phyloP scores from a whole-genome alignment of 2,329 filamentous ascomycete species.

The Aspergillus persii region DNA sequence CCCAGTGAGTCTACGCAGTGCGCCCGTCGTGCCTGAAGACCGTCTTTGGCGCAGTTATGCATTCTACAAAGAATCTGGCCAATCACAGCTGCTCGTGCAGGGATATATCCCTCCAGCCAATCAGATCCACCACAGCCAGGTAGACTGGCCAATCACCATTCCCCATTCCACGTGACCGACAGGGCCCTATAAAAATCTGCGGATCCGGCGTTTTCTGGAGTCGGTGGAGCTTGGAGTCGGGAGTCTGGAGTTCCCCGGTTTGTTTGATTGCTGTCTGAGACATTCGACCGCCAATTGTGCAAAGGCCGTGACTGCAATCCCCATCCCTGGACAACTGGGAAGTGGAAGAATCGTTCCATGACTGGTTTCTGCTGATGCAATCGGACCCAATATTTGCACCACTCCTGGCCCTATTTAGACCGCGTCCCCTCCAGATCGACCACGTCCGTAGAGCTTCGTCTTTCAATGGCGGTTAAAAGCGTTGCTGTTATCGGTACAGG shows the following conservation, averaged over 20 bases:
- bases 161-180: neutral
- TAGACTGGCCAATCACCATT: neutral
- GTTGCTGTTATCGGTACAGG: conserved; percentile 63
- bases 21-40: too few relatives aligned
- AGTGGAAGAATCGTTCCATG: neutral
- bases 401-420: neutral
- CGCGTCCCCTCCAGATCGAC: neutral
- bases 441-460: neutral
- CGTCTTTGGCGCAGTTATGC: too few relatives aligned
- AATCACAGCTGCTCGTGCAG: neutral
- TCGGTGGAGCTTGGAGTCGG: too few relatives aligned
- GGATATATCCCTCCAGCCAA: neutral
- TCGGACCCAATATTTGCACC: conserved; percentile 8
- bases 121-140: neutral
- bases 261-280: neutral
- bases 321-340: too few relatives aligned
- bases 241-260: neutral
- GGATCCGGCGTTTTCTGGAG: too few relatives aligned
- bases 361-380: conserved; percentile 11
- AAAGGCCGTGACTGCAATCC: too few relatives aligned
- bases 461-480: conserved; percentile 27
- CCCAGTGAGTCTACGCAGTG: too few relatives aligned
- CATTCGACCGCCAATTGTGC: neutral
- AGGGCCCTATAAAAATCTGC: neutral
- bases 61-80: neutral